Evolutionary conservation across 306 rosid species (phyloP).

Genomic region (Castanea sativa): DNA sequence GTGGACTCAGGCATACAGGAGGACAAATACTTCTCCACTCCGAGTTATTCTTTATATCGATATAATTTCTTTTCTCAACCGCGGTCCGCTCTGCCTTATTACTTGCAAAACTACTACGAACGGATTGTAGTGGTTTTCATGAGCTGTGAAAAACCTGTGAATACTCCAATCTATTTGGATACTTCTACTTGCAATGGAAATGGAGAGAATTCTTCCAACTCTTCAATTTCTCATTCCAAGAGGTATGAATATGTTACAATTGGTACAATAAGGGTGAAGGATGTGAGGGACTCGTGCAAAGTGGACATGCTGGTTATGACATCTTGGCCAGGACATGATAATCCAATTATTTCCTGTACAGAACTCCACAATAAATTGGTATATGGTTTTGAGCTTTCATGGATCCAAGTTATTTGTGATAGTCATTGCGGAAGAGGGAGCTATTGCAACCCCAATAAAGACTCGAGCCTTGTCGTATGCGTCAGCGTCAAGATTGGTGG

Average conservation of each 20-base stretch:
- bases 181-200: not conserved
- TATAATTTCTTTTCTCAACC: no score
- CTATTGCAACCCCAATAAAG: not conserved
- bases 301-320: no score
- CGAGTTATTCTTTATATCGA: not conserved
- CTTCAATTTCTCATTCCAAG: not conserved
- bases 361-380: not conserved
- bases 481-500: not conserved
- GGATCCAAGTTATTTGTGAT: not conserved
- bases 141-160: not conserved
- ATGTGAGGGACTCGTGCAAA: not conserved
- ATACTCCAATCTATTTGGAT: slow-evolving; percentile 5
- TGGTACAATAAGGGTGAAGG: not conserved
- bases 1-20: slow-evolving; percentile 3
- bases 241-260: not conserved
- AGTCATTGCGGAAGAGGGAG: not conserved
- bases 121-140: no score
- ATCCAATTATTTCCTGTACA: not conserved
- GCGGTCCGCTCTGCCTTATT: no score
- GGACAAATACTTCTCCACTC: slow-evolving; percentile 15
- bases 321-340: not conserved
- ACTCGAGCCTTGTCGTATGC: not conserved
- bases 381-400: not conserved
- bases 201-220: not conserved
- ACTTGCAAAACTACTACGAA: no score